These are phyloP conservation scores for Podaxis mareebaensis DNA, from an alignment of 768 basidiomycete genomes.

Conservation along the genomic window DNA sequence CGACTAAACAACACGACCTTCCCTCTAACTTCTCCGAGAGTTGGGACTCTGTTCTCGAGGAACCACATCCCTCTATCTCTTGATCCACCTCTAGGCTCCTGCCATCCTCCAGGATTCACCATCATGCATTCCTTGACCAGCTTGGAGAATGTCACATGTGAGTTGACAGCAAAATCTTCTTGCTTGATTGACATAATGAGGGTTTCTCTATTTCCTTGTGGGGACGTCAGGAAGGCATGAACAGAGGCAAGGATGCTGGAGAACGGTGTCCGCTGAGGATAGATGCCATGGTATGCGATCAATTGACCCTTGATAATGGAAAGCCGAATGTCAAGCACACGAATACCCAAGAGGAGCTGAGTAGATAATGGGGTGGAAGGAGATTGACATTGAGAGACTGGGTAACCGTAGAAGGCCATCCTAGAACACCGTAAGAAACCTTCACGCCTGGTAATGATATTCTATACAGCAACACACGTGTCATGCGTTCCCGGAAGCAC, in stretches of 20 bases:
- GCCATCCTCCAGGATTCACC: slow-evolving; percentile 48
- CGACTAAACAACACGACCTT: slow-evolving; percentile 85
- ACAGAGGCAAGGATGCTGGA: slow-evolving; percentile 61
- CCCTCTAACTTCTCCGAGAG: slow-evolving; percentile 81
- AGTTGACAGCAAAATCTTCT: slow-evolving; percentile 61
- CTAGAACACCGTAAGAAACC: slow-evolving; percentile 31
- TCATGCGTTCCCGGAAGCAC: slow-evolving; percentile 80
- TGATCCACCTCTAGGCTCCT: slow-evolving; percentile 9
- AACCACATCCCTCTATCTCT: slow-evolving; percentile 65
- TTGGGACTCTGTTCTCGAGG: slow-evolving; percentile 78
- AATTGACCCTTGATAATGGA: slow-evolving; percentile 56
- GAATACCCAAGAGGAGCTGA: slow-evolving; percentile 78
- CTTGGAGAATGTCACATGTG: slow-evolving; percentile 54
- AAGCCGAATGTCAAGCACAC: slow-evolving; percentile 81
- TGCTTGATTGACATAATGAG: slow-evolving; percentile 89
- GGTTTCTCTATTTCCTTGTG: slow-evolving; percentile 63
- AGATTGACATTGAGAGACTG: slow-evolving; percentile 85
- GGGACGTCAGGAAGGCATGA: slow-evolving; percentile 61
- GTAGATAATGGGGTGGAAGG: slow-evolving; percentile 54
- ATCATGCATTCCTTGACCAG: slow-evolving; percentile 68
- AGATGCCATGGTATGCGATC: slow-evolving; percentile 78
- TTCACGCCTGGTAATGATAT: not conserved
- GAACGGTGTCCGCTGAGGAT: slow-evolving; percentile 71
- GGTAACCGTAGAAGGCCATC: slow-evolving; percentile 86
- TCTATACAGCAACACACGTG: slow-evolving; percentile 44